phyloP scores from a whole-genome alignment of 2,329 filamentous ascomycete species.

The Rachicladosporium sp. region DNA sequence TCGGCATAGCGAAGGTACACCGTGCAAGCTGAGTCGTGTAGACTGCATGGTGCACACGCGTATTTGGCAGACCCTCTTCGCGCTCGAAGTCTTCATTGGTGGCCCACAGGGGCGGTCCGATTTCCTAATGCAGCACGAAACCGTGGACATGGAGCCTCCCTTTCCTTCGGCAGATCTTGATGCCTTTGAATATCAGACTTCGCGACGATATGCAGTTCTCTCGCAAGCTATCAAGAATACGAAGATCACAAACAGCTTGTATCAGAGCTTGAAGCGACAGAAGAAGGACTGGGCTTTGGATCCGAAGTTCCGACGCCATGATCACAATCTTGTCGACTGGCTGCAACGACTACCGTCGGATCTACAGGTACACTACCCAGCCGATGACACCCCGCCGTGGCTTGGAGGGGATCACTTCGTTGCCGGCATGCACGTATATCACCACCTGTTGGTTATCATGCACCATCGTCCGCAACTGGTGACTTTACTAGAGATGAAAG shows the following conservation, averaged over 20 bases:
- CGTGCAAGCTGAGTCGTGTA: constrained; percentile 54
- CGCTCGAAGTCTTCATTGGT: constrained; percentile 84
- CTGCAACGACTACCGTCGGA: constrained; percentile 65
- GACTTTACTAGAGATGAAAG: constrained; percentile 61
- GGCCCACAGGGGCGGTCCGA: constrained; percentile 75
- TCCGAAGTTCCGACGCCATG: constrained; percentile 68
- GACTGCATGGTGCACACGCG: constrained; percentile 79
- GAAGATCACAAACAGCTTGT: constrained; percentile 62
- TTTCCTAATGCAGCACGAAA: constrained; percentile 60
- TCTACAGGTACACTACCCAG: constrained; percentile 62
- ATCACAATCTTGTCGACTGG: constrained; percentile 66
- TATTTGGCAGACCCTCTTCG: constrained; percentile 79
- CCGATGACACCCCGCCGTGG: constrained; percentile 70
- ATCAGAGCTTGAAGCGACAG: constrained; percentile 60
- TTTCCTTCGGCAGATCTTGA: constrained; percentile 55
- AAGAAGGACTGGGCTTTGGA: constrained; percentile 62
- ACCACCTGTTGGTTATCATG: constrained; percentile 73
- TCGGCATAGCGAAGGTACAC: constrained; percentile 54
- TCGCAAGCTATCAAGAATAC: constrained; percentile 67
- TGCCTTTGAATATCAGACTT: constrained; percentile 62
- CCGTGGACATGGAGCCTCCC: constrained; percentile 61
- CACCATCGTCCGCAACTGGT: constrained; percentile 75
- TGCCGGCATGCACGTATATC: constrained; percentile 81
- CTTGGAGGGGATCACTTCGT: constrained; percentile 68
- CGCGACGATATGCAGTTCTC: constrained; percentile 74